Conservation (phyloP, 768 basidiomycete species). For the Daedalea quercina region DNA sequence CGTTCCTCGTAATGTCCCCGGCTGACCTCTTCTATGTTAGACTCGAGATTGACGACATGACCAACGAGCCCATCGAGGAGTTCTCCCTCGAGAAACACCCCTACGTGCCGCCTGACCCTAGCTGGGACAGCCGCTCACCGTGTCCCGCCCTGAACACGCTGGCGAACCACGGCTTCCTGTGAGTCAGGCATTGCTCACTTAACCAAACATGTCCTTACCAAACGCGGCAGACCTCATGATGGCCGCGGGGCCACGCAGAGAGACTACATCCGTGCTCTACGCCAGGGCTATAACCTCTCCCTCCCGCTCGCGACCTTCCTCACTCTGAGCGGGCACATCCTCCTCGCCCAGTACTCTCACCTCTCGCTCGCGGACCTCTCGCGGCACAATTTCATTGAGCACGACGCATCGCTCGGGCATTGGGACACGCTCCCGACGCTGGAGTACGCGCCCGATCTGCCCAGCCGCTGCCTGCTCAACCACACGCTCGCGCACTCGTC, state of each 20-base stretch:
- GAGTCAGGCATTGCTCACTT: neutral
- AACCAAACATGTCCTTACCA: neutral
- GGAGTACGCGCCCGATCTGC: slow-evolving; percentile 14
- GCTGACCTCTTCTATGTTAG: too few species aligned
- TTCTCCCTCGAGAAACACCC: slow-evolving; percentile 4
- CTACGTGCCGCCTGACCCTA: neutral
- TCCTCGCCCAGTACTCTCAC: slow-evolving; percentile 6
- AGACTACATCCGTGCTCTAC: slow-evolving; percentile 16
- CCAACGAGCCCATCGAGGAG: neutral
- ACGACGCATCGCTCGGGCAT: slow-evolving; percentile 23
- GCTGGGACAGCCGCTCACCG: slow-evolving; percentile 24
- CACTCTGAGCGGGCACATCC: slow-evolving; percentile 11
- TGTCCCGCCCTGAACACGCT: slow-evolving; percentile 52
- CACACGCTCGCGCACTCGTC: slow-evolving; percentile 7
- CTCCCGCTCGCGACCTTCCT: slow-evolving; percentile 17
- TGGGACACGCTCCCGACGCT: slow-evolving; percentile 12
- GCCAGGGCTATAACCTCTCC: slow-evolving; percentile 17
- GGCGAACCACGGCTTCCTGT: slow-evolving; percentile 49
- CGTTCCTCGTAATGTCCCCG: too few species aligned
- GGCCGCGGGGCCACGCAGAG: slow-evolving; percentile 9
- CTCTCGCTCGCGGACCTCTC: slow-evolving; percentile 18
- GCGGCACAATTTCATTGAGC: slow-evolving; percentile 22
- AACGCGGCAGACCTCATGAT: slow-evolving; percentile 10
- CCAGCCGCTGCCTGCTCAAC: slow-evolving; percentile 12
- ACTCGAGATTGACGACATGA: neutral